phyloP scores from a whole-genome alignment of 2,329 filamentous ascomycete genomes.

The Fusarium sp. region DNA sequence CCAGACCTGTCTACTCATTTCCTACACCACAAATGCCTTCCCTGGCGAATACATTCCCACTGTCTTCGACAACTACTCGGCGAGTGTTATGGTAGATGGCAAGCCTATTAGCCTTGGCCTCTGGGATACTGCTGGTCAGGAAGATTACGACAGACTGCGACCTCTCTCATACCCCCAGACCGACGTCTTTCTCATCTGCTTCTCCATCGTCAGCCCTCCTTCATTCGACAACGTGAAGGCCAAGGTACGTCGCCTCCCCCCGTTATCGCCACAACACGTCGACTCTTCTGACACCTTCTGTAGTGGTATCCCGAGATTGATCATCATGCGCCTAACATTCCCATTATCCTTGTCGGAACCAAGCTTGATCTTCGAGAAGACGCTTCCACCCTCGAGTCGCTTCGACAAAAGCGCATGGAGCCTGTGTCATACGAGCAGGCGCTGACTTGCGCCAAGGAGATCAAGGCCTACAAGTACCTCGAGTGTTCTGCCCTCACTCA shows the following conservation, averaged over 20 bases:
- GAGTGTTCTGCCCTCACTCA: conserved; percentile 98
- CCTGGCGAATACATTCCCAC: conserved; percentile 99
- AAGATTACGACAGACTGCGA: conserved; percentile 96
- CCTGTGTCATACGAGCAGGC: conserved; percentile 97
- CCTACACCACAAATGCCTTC: conserved; percentile 99
- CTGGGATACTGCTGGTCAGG: conserved; percentile 98
- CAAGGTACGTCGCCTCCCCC: conserved; percentile 74
- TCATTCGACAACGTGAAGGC: conserved; percentile 99
- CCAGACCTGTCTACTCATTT: conserved; percentile 98
- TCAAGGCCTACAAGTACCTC: conserved; percentile 95
- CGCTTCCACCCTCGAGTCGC: conserved; percentile 79
- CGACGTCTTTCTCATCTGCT: conserved; percentile 98
- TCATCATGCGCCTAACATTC: conserved; percentile 93
- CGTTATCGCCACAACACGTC: neutral
- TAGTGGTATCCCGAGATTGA: conserved; percentile 99
- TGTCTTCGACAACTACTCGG: conserved; percentile 99
- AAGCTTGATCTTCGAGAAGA: conserved; percentile 97
- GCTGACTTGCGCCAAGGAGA: conserved; percentile 88
- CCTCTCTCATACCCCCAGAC: conserved; percentile 98
- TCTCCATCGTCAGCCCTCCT: conserved; percentile 96
- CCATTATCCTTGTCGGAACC: conserved; percentile 96
- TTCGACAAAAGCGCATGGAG: conserved; percentile 94
- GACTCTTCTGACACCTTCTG: conserved; percentile 22
- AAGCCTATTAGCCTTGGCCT: conserved; percentile 96
- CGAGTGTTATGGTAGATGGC: conserved; percentile 98